Evolutionary conservation across 1,284 basidiomycete genomes (phyloP), one percentile per base, ranked within the genome.

Genomic region (Apiotrichum siamense): DNA sequence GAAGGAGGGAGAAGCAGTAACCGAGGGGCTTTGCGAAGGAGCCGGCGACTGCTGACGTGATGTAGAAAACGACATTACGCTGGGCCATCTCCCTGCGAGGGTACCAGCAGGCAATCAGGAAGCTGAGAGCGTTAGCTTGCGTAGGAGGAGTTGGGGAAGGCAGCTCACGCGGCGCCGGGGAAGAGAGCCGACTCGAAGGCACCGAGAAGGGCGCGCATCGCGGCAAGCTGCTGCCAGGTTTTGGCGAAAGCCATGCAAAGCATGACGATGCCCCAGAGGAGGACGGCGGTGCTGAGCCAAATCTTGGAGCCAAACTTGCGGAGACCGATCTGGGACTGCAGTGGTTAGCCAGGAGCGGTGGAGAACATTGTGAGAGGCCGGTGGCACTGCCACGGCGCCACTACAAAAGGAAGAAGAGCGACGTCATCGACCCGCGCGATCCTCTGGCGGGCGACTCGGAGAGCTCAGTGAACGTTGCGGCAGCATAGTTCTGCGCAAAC

Each of bases 91-190:
- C 70, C 48, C 66, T 66, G 18, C 77, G 72, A 2, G 74, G 73
- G 63, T 78, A 78, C 77, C 55, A 78, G 35, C 65, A 70, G 7
- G 74, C 69, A 49, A 77, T 71, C n/a, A 78, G 64, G 63, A 66
- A 31, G 29, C 29, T 31, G 15, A 31, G 15, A 31, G 29, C 29
- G 29, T 31, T 7, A 31, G 15, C 29, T 7, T 7, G 29, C 15
- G 29, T 9, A 31, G 15, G 15, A 7, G 29, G 7, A 31, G 29
- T 31, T 31, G 29, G 15, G 15, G 7, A 15, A 9, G 29, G 15
- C 29, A 31, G 29, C 29, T 31, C 15, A 76, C 7, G 74, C 70
- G 46, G 68, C 72, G 20, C 62, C 64, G n/a, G 64, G 67, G 63
- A 72, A 73, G 54, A 74, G 66, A n/a, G 61, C 53, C 32, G 58